A percentile compares a stretch with the other conserved stretches of the same genome.
phyloP scores from a whole-genome alignment of 192 early-diverging fungal genomes.

The Podochytrium sp. region DNA sequence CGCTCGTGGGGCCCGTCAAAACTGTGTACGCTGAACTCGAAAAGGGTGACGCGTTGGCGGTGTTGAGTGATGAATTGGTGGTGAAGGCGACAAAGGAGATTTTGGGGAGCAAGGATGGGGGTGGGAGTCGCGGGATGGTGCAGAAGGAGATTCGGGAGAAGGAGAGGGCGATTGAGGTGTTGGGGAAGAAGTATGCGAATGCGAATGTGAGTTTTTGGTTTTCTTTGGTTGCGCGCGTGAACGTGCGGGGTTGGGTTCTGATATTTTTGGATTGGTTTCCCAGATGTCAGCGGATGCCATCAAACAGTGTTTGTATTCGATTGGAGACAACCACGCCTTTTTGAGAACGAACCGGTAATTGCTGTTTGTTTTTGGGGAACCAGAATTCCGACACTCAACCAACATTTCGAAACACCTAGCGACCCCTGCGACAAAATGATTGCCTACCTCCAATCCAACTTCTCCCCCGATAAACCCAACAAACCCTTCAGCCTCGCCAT shows the following conservation, averaged over 20 bases:
- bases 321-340: conserved; percentile 98
- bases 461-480: conserved; percentile 68
- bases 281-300: conserved; percentile 51
- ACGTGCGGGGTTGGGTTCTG: too few relatives aligned
- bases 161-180: conserved; percentile 86
- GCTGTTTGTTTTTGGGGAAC: conserved; percentile 59
- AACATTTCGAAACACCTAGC: conserved; percentile 32
- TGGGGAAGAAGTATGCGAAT: conserved; percentile 81
- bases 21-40: conserved; percentile 84
- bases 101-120: conserved; percentile 34
- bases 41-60: conserved; percentile 60
- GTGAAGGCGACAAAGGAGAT: conserved; percentile 68
- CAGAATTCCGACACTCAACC: too few relatives aligned
- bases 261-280: too few relatives aligned
- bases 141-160: conserved; percentile 89
- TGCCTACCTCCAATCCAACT: conserved; percentile 71
- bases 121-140: conserved; percentile 39
- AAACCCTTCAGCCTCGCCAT: conserved; percentile 79
- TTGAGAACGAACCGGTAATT: conserved; percentile 59
- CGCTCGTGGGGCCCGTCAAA: conserved; percentile 82
- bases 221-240: too few relatives aligned
- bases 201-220: conserved; percentile 2
- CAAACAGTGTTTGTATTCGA: conserved; percentile 87
- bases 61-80: conserved; percentile 85
- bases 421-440: conserved; percentile 96